Conservation (phyloP, 2,329 filamentous ascomycete genomes). For the Myotisia sp. region DNA sequence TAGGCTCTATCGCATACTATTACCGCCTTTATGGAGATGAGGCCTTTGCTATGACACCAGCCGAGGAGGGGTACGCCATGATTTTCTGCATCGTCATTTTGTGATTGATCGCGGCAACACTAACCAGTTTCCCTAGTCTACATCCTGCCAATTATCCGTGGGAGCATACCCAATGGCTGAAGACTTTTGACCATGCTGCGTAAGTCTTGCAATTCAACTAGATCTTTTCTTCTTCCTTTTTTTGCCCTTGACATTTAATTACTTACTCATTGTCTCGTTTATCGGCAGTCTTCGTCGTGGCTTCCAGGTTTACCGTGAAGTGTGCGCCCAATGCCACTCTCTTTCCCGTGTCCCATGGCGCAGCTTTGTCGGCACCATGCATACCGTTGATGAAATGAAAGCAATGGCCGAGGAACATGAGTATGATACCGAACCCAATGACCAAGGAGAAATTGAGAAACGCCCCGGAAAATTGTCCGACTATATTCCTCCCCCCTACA, state of each 20-base stretch:
- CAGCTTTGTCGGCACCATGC: slow-evolving; percentile 70
- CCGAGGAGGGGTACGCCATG: slow-evolving; percentile 87
- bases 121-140: slow-evolving; percentile 45
- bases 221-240: slow-evolving; percentile 10
- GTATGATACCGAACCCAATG: slow-evolving; percentile 95
- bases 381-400: slow-evolving; percentile 98
- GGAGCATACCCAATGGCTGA: slow-evolving; percentile 82
- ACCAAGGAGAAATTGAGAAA: slow-evolving; percentile 96
- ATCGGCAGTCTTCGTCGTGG: slow-evolving; percentile 72
- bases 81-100: slow-evolving; percentile 8
- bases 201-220: slow-evolving; percentile 40
- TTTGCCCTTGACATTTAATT: slow-evolving; percentile 15
- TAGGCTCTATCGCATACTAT: slow-evolving; percentile 91
- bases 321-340: slow-evolving; percentile 96
- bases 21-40: slow-evolving; percentile 88
- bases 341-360: slow-evolving; percentile 89
- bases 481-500: slow-evolving; percentile 89
- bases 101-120: slow-evolving; percentile 2
- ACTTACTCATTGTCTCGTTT: slow-evolving; percentile 3
- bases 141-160: slow-evolving; percentile 87
- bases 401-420: slow-evolving; percentile 93
- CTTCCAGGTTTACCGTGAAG: slow-evolving; percentile 98
- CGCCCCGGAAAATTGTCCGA: slow-evolving; percentile 96
- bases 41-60: slow-evolving; percentile 76
- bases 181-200: slow-evolving; percentile 95